Evolutionary conservation across 768 basidiomycete genomes (phyloP).

Genomic region (Hygrocybe punicea): DNA sequence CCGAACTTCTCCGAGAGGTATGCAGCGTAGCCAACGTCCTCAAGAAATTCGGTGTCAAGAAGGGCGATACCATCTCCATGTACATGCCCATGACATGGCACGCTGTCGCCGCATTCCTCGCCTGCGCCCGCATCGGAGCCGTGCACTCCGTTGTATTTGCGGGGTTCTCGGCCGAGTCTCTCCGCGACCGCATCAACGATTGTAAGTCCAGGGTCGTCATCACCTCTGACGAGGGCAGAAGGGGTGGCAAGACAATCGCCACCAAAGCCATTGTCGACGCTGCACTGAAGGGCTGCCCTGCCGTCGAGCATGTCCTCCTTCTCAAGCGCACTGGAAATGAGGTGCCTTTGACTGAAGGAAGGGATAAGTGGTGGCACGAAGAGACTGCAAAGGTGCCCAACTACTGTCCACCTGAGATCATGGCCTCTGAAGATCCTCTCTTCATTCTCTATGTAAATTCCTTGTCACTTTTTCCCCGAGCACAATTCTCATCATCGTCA

Average conservation of each 20-base stretch:
- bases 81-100: constrained; percentile 97
- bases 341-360: constrained; percentile 75
- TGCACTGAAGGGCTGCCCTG: constrained; percentile 79
- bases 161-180: constrained; percentile 91
- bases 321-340: constrained; percentile 81
- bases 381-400: constrained; percentile 77
- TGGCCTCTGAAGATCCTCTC: constrained; percentile 91
- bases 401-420: constrained; percentile 85
- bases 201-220: constrained; percentile 89
- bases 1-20: constrained; percentile 86
- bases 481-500: neutral
- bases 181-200: constrained; percentile 88
- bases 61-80: constrained; percentile 91
- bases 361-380: constrained; percentile 98
- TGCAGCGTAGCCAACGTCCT: constrained; percentile 89
- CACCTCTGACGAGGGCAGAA: constrained; percentile 89
- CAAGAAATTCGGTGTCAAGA: constrained; percentile 83
- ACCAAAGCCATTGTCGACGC: constrained; percentile 92
- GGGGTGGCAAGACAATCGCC: constrained; percentile 93
- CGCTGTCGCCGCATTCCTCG: constrained; percentile 93
- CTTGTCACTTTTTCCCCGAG: neutral
- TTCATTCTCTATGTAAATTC: constrained; percentile 94
- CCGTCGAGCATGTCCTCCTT: constrained; percentile 88
- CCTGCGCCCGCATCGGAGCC: constrained; percentile 95
- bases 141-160: constrained; percentile 97